Base-by-base conservation (phyloP, 495 filamentous ascomycete species). In the Talaromyces nanjingensis region DNA sequence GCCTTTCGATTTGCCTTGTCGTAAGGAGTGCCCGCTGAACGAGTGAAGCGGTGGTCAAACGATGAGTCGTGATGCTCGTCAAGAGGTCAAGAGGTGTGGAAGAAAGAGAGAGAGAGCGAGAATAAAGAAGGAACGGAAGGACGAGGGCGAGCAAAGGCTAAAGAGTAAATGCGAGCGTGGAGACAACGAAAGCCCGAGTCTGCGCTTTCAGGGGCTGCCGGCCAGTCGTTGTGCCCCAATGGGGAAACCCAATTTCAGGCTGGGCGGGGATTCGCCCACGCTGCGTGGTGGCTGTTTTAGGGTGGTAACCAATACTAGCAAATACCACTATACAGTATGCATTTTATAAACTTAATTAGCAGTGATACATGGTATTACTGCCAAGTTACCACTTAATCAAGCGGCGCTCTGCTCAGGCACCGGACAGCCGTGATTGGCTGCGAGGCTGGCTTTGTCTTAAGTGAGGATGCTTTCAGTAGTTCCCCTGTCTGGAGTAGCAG, bases 21-120 rank as follows among this genome's bases (percentile, higher is more conserved):
- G 42, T 47, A 92, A 91, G 77, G 90, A 93, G 80, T 88, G 90
- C 89, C 91, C 90, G 91, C 91, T 93, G 81, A 96, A 96, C 71
- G 91, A 96, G 89, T 93, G 91, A 93, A 93, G 91, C 91, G 90
- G 91, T 92, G 74, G 83, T 87, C 74, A 80, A 70, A 68, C 70
- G 71, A 73, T 74, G 72, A 76, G 77, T 77, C 76, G 75, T 75
- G 77, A 75, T 71, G 78, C 72, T 76, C 72, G 71, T 74, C 68
- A 72, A 67, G 71, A 68, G 68, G 29, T 31, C 29, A 31, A 31
- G 29, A 72, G 67, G 73, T 65, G 68, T 68, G 65, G 59, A 12
- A 37, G 63, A 73, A 72, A 73, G 73, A 75, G 71, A 72, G 71
- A 65, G 65, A 72, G 71, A 74, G 76, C 68, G 74, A 73, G 65